Evolutionary conservation across 179 eudicot genomes (phyloP).

Genomic region (Spergularia azorica): DNA sequence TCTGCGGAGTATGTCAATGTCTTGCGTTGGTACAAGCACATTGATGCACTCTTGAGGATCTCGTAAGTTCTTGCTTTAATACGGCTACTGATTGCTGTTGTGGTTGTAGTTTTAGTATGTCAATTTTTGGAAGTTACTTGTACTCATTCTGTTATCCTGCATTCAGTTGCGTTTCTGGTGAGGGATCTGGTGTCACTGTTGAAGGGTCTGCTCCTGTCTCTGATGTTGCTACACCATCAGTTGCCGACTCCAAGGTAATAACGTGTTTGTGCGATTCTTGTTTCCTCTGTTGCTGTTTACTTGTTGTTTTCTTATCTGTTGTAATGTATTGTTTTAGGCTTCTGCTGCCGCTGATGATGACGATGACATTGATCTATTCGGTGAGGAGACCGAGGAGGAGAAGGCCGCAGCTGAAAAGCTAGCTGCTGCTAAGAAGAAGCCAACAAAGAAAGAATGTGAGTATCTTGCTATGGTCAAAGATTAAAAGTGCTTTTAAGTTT

Average conservation of each 20-base stretch:
- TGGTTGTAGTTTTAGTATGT: neutral
- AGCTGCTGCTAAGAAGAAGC: conserved; percentile 63
- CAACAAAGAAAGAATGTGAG: conserved; percentile 91
- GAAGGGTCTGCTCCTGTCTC: conserved; percentile 66
- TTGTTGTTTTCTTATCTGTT: neutral
- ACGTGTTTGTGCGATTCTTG: too few species aligned
- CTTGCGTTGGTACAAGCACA: conserved; percentile 83
- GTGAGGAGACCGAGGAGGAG: conserved; percentile 99
- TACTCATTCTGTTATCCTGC: neutral
- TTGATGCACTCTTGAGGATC: conserved; percentile 85
- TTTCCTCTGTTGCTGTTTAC: too few species aligned
- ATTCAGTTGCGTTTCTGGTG: conserved; percentile 76
- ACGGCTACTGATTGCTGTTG: neutral
- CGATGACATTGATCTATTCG: conserved; percentile 84
- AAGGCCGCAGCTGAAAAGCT: conserved; percentile 85
- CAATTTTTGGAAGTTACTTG: neutral
- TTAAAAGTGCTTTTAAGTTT: too few species aligned
- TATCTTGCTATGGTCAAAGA: neutral
- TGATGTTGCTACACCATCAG: conserved; percentile 74
- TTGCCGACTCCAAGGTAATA: conserved; percentile 63
- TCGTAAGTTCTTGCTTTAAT: conserved; percentile 60
- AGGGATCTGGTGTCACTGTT: conserved; percentile 72
- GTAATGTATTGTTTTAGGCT: conserved; percentile 39
- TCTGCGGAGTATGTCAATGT: conserved; percentile 67
- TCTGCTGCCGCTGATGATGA: conserved; percentile 81